Evolutionary conservation across 2,329 filamentous ascomycete genomes (phyloP), one percentile per base, ranked within the genome.

Genomic region (Helotiales sp.): DNA sequence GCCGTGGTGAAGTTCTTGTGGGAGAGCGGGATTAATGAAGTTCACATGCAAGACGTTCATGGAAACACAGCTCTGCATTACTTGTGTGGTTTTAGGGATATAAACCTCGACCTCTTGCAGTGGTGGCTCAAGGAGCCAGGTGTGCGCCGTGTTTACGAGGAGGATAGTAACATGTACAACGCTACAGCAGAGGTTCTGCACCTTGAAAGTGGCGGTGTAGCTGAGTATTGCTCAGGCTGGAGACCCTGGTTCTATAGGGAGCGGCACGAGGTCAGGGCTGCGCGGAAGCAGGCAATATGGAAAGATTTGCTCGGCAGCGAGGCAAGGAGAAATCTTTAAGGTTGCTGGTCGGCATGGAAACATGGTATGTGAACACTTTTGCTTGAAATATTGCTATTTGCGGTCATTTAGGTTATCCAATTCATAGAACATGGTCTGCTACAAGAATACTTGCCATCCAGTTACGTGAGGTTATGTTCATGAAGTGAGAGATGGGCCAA

Each of bases 31-130:
- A 50, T 58, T 8, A 19, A 13, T 12, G 49, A 55, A 24, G 9
- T 65, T 8, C 19, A 33, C 5, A 31, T 40, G 17, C 40, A 13
- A 38, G 63, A 65, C 42, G 29, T 62, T 4, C 61, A 65, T 52
- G 63, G 63, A 5, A 65, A 65, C 19, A 65, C 63, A 7, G 57
- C 61, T 2, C 27, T 65, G 12, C 63, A 65, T 59, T 63, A 65
- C 46, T 27, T 65, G 12, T 61, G 52, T n/a, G 56, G 59, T 6
- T 60, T 36, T 30, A 40, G 59, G 25, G 25, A 36, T 15, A 13
- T 59, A 15, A 65, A 65, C 22, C 12, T 54, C n/a, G 48, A 44
- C 5, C 46, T 64, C 13, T 40, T 65, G 7, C 17, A 50, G 31
- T 61, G 59, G 57, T 54, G 27, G 46, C 27, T 54, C 13, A 19